Percentiles rank a stretch among this genome's conserved stretches.
phyloP scores from a whole-genome alignment of 345 rosid genomes.

The Acer campestre region DNA sequence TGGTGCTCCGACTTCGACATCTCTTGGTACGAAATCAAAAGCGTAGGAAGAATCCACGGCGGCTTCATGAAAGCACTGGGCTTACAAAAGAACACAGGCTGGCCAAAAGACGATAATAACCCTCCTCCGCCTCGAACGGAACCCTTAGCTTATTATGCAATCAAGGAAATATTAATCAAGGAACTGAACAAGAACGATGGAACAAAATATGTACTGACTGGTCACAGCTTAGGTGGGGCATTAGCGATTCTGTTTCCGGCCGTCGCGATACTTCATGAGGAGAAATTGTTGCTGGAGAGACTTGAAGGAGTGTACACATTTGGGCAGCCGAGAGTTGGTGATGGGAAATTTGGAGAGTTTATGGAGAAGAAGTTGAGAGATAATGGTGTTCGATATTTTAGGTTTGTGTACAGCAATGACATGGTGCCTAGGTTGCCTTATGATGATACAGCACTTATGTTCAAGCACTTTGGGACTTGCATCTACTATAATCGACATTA shows the following conservation, averaged over 20 bases:
- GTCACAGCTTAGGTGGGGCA: constrained; percentile 84
- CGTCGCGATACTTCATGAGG: constrained; percentile 51
- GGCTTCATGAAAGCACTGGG: constrained; percentile 89
- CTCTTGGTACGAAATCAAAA: constrained; percentile 69
- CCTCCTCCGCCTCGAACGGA: background rate
- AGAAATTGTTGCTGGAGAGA: constrained; percentile 51
- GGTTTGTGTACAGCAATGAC: constrained; percentile 73
- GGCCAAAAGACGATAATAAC: constrained; percentile 44
- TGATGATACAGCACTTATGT: constrained; percentile 59
- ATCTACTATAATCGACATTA: constrained; percentile 52
- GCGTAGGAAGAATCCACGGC: constrained; percentile 66
- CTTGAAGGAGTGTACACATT: constrained; percentile 65
- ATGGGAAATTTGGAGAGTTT: constrained; percentile 49
- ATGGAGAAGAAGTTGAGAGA: constrained; percentile 53
- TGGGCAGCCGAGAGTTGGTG: constrained; percentile 90
- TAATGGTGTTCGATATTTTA: constrained; percentile 38
- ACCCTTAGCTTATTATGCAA: constrained; percentile 58
- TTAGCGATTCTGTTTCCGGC: constrained; percentile 67
- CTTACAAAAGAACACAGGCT: constrained; percentile 54
- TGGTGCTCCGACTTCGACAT: constrained; percentile 77
- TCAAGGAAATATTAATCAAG: constrained; percentile 48
- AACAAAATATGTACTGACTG: constrained; percentile 51
- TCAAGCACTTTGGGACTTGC: constrained; percentile 79
- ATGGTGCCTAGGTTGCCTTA: constrained; percentile 75
- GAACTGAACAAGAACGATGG: constrained; percentile 32